Percentiles rank a stretch among this genome's conserved stretches.
Conservation (phyloP, 352 stramenopile species). For the Globisporangium spinosum region DNA sequence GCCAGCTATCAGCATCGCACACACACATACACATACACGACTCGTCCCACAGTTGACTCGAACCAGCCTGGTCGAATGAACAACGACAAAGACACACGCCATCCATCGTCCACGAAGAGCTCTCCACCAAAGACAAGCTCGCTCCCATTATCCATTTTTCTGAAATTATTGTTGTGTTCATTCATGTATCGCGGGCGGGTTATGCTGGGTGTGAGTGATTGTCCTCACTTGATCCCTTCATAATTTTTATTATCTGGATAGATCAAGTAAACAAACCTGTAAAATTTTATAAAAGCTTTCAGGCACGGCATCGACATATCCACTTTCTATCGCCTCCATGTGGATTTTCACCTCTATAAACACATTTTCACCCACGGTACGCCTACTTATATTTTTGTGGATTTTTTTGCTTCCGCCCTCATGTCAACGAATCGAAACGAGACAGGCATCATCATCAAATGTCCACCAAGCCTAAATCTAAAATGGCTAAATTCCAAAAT, state of each 20-base stretch:
- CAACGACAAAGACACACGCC: not conserved
- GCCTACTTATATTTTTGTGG: not conserved
- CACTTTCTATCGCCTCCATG: not conserved
- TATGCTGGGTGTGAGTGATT: not conserved
- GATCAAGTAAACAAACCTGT: not conserved
- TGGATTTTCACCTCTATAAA: not conserved
- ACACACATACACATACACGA: not conserved
- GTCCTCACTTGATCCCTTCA: not conserved
- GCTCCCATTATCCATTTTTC: constrained; percentile 1
- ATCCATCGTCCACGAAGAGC: not conserved
- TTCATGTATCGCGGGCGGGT: not conserved
- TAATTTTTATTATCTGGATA: not conserved
- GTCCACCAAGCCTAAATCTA: not conserved
- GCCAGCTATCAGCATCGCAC: not conserved
- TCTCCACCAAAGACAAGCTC: not conserved
- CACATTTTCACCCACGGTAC: not conserved
- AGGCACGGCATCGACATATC: not conserved
- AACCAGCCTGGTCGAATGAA: not conserved
- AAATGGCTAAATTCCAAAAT: not conserved
- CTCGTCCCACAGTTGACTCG: not conserved
- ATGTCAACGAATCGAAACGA: not conserved
- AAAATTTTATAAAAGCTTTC: not conserved
- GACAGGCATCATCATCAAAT: not conserved
- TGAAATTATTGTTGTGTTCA: not conserved
- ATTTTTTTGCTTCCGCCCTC: not conserved